Evolutionary conservation across 169 alveolate genomes (phyloP).

Genomic region (Eimeria praecox): DNA sequence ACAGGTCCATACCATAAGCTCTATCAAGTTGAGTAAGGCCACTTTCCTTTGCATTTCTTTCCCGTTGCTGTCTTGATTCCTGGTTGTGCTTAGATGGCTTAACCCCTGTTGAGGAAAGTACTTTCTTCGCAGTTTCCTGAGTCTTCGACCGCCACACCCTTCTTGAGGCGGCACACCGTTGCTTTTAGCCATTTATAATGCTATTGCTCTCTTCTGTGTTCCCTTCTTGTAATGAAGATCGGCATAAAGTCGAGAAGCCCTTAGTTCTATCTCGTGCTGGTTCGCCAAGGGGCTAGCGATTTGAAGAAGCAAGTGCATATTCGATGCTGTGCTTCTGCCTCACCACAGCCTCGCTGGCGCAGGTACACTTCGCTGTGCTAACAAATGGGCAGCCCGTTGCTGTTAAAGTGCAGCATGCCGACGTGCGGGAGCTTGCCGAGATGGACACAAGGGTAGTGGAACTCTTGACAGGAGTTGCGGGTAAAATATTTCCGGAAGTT

Average conservation of each 20-base stretch:
- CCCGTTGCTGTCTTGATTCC: not conserved
- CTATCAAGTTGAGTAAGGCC: not conserved
- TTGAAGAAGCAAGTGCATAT: not conserved
- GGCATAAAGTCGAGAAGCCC: not conserved
- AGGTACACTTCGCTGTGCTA: slow-evolving; percentile 89
- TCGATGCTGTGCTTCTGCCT: not conserved
- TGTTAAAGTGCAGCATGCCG: slow-evolving; percentile 89
- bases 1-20: not conserved
- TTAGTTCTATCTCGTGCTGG: not conserved
- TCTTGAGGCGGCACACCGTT: not conserved
- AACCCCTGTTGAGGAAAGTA: not conserved
- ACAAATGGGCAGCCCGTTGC: slow-evolving; percentile 88
- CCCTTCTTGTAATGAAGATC: not conserved
- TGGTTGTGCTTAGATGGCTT: not conserved
- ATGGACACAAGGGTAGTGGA: slow-evolving; percentile 85
- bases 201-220: not conserved
- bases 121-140: not conserved
- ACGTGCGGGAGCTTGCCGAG: slow-evolving; percentile 86
- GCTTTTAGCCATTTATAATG: not conserved
- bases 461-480: slow-evolving; percentile 82
- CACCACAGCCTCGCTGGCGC: slow-evolving; percentile 89
- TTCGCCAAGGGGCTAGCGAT: not conserved
- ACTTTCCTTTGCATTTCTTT: not conserved
- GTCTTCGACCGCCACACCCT: not conserved
- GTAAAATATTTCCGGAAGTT: slow-evolving; percentile 84